Evolutionary conservation across 1,139 yeast genomes (phyloP), one percentile per base, ranked within the genome.

Genomic region (Debaryomyces sp.): DNA sequence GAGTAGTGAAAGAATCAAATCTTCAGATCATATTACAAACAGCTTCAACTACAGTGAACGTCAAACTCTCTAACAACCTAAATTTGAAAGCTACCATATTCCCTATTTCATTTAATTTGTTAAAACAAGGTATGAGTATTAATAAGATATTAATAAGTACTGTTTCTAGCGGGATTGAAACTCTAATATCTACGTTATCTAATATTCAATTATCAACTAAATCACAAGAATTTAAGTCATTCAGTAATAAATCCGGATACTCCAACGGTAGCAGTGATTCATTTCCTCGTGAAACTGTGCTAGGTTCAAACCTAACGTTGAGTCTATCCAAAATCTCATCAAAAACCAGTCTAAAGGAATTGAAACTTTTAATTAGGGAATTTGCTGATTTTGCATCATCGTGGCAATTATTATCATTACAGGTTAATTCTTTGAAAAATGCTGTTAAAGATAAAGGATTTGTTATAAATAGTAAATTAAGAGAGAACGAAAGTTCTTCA

Each of bases 91-190:
- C 59, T 0, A 55, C 66, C 1, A 48, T 77, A 0, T 63, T 70
- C 9, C 84, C 84, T 1, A 54, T 77, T 0, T 63, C 73, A 3
- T 74, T 60, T 51, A 73, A 71, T 48, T 63, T 71, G 37, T 49
- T 57, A 3, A 62, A 63, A 21, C 62, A 66, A 23, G 61, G 62
- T 15, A 49, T 77, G 40, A 63, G 55, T 15, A 63, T 77, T n/a
- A 67, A 68, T 12, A 66, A 66, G 27, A 54, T 75, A 1, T 37
- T 60, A 12, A 44, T 73, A 8, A 63, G 59, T 26, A 32, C 54
- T 21, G 40, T 41, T 12, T n/a, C 33, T 9, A 50, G 49, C n/a
- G 47, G 40, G 1, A 39, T 47, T 5, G 57, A 56, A 27, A 53
- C 49, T 12, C 53, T 49, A 1, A 24, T 71, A 2, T 51, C 63